These are phyloP conservation scores for Apiotrichum sp. DNA, from an alignment of 1,284 basidiomycete species.

Conservation along the genomic window DNA sequence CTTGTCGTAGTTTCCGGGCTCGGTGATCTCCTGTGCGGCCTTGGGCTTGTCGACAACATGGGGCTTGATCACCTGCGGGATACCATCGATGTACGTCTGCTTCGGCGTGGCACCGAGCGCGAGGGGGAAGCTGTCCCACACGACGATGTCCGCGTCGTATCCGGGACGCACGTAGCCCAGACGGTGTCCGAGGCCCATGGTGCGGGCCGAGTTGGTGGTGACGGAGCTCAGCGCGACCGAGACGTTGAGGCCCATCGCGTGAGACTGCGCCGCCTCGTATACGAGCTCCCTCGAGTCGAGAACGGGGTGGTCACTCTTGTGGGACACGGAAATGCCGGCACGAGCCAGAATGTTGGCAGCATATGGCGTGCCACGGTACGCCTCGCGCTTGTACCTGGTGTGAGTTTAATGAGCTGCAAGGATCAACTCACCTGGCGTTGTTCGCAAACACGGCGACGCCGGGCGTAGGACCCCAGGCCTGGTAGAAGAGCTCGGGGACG, in stretches of 20 bases:
- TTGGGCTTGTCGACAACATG: constrained; percentile 36
- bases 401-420: constrained; percentile 51
- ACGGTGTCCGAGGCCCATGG: constrained; percentile 72
- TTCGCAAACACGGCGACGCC: constrained; percentile 71
- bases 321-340: constrained; percentile 62
- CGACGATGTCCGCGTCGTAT: constrained; percentile 59
- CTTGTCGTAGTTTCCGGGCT: constrained; percentile 35
- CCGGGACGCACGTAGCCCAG: constrained; percentile 68
- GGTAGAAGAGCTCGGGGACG: constrained; percentile 61
- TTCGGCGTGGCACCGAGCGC: constrained; percentile 56
- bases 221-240: constrained; percentile 54
- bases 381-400: constrained; percentile 67
- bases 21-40: constrained; percentile 36
- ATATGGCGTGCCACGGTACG: constrained; percentile 78
- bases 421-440: constrained; percentile 22
- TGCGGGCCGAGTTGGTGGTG: constrained; percentile 68
- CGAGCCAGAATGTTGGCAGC: constrained; percentile 72
- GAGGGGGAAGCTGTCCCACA: constrained; percentile 84
- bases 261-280: constrained; percentile 80
- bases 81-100: constrained; percentile 58
- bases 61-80: constrained; percentile 46
- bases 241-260: constrained; percentile 57
- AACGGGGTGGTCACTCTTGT: constrained; percentile 63
- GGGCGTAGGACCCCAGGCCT: constrained; percentile 48
- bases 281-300: constrained; percentile 60